Conservation (phyloP, 345 rosid species). For the Salix koriyanagi region DNA sequence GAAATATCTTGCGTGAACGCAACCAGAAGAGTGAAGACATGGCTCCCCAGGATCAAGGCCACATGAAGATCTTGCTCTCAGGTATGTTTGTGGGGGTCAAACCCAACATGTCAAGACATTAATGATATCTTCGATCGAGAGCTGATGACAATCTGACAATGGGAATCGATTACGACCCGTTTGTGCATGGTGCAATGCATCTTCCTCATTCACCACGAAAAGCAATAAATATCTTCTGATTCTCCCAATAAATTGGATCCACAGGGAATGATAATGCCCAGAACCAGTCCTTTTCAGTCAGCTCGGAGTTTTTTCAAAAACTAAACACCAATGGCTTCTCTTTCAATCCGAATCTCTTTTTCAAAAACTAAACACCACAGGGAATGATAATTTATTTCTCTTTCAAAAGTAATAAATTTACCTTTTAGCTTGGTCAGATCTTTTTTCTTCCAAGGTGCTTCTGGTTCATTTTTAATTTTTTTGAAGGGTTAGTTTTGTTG, state of each 20-base stretch:
- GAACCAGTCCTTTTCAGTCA: not conserved
- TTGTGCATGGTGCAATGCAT: conserved; percentile 1
- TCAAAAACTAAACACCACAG: no score
- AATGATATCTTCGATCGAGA: not conserved
- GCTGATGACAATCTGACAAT: not conserved
- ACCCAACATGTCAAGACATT: not conserved
- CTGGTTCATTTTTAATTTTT: not conserved
- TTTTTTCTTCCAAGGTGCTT: not conserved
- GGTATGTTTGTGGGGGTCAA: not conserved
- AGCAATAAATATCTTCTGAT: not conserved
- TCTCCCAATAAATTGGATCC: not conserved
- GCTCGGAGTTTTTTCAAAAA: not conserved
- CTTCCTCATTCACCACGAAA: not conserved
- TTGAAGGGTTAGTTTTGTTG: not conserved
- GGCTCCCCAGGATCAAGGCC: not conserved
- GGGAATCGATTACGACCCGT: not conserved
- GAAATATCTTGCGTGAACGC: no score
- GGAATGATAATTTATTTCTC: no score
- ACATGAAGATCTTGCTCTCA: not conserved
- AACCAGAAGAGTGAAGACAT: not conserved
- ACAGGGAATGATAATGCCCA: conserved; percentile 2
- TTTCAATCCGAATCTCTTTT: not conserved
- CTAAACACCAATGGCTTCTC: not conserved
- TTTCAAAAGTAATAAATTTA: no score
- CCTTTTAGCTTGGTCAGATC: not conserved